These are phyloP conservation scores for Pachyrhizus erosus DNA, from an alignment of 306 rosid genomes.

Conservation along the genomic window DNA sequence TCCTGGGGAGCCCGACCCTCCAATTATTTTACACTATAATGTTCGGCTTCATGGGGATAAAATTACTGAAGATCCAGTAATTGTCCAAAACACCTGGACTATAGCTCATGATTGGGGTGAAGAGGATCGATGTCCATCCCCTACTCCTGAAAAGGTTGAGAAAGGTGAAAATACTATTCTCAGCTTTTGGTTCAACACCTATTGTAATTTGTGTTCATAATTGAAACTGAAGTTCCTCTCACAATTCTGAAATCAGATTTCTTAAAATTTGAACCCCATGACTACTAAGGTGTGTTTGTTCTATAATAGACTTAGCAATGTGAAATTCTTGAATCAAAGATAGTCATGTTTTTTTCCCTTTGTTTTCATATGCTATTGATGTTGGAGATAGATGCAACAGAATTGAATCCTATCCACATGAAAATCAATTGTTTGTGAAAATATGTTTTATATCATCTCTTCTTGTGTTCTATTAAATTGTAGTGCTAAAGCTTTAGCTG, in stretches of 20 bases:
- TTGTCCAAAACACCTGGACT: slow-evolving; percentile 98
- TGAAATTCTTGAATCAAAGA: slow-evolving; percentile 12
- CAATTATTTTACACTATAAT: slow-evolving; percentile 92
- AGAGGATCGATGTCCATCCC: slow-evolving; percentile 98
- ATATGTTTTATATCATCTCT: not conserved
- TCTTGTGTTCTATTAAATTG: not conserved
- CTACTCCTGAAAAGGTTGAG: slow-evolving; percentile 67
- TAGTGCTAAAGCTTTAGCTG: slow-evolving; percentile 24
- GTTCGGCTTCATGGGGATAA: slow-evolving; percentile 96
- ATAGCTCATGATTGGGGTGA: slow-evolving; percentile 94
- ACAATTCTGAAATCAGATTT: slow-evolving; percentile 30
- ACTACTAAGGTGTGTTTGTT: slow-evolving; percentile 26
- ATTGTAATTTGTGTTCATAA: slow-evolving; percentile 15
- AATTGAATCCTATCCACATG: slow-evolving; percentile 8
- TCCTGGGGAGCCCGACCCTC: slow-evolving; percentile 99
- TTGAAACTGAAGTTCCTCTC: slow-evolving; percentile 23
- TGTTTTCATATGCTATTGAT: slow-evolving; percentile 4
- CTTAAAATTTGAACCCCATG: slow-evolving; percentile 10
- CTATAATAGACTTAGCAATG: not conserved
- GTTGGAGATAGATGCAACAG: slow-evolving; percentile 30
- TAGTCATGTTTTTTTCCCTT: not conserved
- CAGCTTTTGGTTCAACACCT: slow-evolving; percentile 19
- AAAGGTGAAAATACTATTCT: slow-evolving; percentile 62
- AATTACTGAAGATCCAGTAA: slow-evolving; percentile 93
- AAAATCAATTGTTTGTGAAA: slow-evolving; percentile 17